Conservation (phyloP, 108 stramenopile genomes). For the Halocafeteria seosinensis region DNA sequence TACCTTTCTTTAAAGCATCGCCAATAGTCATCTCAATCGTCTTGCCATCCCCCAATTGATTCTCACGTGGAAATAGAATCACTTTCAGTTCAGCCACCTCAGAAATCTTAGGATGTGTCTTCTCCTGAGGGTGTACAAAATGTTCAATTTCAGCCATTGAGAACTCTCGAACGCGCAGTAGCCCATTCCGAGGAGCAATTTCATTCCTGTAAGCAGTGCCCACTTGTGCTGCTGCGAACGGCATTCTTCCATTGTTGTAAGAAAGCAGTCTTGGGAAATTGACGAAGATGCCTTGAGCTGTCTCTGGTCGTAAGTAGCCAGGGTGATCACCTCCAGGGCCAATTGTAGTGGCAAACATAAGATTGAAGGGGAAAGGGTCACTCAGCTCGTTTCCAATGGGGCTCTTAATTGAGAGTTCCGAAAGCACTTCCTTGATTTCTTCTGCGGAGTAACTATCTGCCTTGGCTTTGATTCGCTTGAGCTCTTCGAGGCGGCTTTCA, state of each 20-base stretch:
- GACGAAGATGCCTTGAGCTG: conserved; percentile 89
- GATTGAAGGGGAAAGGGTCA: conserved; percentile 87
- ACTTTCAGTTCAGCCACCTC: conserved; percentile 60
- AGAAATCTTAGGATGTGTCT: conserved; percentile 77
- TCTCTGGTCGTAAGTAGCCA: conserved; percentile 96
- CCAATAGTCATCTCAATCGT: conserved; percentile 63
- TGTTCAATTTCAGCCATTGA: conserved; percentile 99
- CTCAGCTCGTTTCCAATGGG: conserved; percentile 65
- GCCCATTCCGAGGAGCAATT: conserved; percentile 88
- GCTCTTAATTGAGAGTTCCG: conserved; percentile 56
- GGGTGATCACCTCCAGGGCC: conserved; percentile 88
- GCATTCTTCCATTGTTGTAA: conserved; percentile 81
- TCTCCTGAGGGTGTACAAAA: conserved; percentile 90
- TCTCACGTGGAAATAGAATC: conserved; percentile 70
- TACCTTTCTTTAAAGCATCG: conserved; percentile 71
- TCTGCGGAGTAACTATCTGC: conserved; percentile 87
- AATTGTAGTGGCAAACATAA: conserved; percentile 99
- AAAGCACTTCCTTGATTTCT: conserved; percentile 67
- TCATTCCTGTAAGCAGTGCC: conserved; percentile 97
- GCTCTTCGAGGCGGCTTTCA: conserved; percentile 54
- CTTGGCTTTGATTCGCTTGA: conserved; percentile 70
- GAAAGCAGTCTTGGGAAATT: conserved; percentile 93
- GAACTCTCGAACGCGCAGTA: conserved; percentile 97
- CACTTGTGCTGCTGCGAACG: conserved; percentile 96
- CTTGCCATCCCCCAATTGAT: conserved; percentile 87